A percentile compares a stretch with the other conserved stretches of the same genome.
Evolutionary conservation across 305 asterid genomes (phyloP).

Genomic region (Galium porrigens): DNA sequence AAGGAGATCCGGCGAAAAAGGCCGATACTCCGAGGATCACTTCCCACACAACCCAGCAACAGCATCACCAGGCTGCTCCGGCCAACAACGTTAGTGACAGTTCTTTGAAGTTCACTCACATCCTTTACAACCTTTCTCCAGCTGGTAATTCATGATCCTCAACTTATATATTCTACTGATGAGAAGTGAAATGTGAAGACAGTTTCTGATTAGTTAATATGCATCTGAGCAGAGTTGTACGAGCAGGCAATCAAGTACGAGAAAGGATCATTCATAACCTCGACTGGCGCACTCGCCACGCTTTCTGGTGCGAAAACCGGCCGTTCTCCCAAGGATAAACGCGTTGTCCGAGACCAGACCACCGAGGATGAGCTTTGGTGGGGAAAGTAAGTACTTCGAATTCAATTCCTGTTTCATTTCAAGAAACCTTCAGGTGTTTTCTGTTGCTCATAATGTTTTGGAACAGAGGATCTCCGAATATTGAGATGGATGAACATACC

Average conservation of each 20-base stretch:
- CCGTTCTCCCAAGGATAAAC: constrained; percentile 77
- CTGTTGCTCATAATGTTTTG: background rate
- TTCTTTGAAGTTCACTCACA: constrained; percentile 72
- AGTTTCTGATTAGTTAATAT: background rate
- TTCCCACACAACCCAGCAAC: constrained; percentile 28
- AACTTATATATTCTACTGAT: background rate
- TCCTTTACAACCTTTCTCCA: constrained; percentile 85
- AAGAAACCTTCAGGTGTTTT: background rate
- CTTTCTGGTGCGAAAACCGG: constrained; percentile 94
- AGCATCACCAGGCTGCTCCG: constrained; percentile 22
- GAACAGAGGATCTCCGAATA: constrained; percentile 75
- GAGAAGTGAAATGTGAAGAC: background rate
- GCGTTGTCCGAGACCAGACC: constrained; percentile 71
- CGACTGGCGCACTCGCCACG: constrained; percentile 79
- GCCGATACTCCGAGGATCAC: constrained; percentile 42
- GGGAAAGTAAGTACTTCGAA: constrained; percentile 62
- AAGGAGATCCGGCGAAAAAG: constrained; percentile 57
- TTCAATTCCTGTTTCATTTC: background rate
- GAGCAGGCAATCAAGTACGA: constrained; percentile 81
- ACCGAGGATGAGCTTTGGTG: constrained; percentile 82
- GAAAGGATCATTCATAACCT: constrained; percentile 68
- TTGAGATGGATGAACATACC: constrained; percentile 94
- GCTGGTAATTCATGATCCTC: constrained; percentile 40
- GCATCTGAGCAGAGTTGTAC: constrained; percentile 39
- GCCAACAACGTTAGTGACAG: constrained; percentile 46